Evolutionary conservation across 2,329 filamentous ascomycete species (phyloP).

Genomic region (Exophiala bonariae): DNA sequence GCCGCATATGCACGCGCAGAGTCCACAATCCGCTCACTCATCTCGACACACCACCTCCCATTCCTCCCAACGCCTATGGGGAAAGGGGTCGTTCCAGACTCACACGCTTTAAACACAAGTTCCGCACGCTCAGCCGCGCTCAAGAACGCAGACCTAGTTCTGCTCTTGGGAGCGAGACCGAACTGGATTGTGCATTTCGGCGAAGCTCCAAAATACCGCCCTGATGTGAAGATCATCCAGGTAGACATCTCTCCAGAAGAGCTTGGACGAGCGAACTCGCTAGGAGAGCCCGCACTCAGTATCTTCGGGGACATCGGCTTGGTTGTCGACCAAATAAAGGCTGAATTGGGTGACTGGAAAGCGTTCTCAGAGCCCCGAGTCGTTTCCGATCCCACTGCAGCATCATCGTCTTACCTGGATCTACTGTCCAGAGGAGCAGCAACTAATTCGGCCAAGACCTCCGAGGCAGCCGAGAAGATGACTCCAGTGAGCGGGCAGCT

Average conservation of each 20-base stretch:
- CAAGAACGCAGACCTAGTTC: slow-evolving; percentile 55
- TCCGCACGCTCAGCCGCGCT: slow-evolving; percentile 56
- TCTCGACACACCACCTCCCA: slow-evolving; percentile 51
- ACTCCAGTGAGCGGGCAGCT: slow-evolving; percentile 41
- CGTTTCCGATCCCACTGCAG: slow-evolving; percentile 30
- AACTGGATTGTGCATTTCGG: slow-evolving; percentile 63
- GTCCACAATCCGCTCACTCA: slow-evolving; percentile 42
- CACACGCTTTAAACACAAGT: slow-evolving; percentile 53
- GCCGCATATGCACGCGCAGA: slow-evolving; percentile 57
- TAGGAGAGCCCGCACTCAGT: slow-evolving; percentile 43
- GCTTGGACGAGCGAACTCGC: slow-evolving; percentile 52
- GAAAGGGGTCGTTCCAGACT: slow-evolving; percentile 58
- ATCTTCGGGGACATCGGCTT: slow-evolving; percentile 54
- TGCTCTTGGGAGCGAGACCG: slow-evolving; percentile 55
- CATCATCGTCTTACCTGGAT: slow-evolving; percentile 31
- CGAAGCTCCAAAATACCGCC: slow-evolving; percentile 53
- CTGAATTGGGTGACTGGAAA: slow-evolving; percentile 45
- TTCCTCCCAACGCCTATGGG: slow-evolving; percentile 62
- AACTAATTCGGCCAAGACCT: slow-evolving; percentile 51
- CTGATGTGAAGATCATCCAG: slow-evolving; percentile 53
- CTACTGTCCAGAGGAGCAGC: slow-evolving; percentile 32
- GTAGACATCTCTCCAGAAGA: slow-evolving; percentile 57
- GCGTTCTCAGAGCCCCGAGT: slow-evolving; percentile 38
- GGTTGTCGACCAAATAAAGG: slow-evolving; percentile 48
- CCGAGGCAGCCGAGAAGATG: slow-evolving; percentile 41